phyloP scores from a whole-genome alignment of 345 rosid species.

The Pelargonium nanum region DNA sequence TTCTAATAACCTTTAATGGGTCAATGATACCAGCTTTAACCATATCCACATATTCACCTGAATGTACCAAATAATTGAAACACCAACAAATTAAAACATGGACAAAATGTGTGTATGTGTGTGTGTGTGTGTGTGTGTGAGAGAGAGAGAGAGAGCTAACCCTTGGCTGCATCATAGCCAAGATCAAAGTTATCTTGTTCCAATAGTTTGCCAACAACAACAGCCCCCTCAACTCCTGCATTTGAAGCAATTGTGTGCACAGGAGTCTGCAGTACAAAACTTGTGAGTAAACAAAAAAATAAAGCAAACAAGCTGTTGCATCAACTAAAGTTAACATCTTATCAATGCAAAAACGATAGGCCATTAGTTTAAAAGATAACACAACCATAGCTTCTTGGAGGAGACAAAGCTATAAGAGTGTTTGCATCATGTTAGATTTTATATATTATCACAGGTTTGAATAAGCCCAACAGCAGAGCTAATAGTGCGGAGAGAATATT shows the following conservation, averaged over 20 bases:
- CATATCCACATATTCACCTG: constrained; percentile 96
- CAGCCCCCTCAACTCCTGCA: constrained; percentile 97
- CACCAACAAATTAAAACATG: neutral
- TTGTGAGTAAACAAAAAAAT: neutral
- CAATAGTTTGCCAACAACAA: constrained; percentile 81
- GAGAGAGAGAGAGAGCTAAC: constrained; percentile 20
- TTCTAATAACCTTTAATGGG: constrained; percentile 91
- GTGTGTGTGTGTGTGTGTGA: neutral
- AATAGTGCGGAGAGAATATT: no score
- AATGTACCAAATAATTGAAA: neutral
- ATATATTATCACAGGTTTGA: no score
- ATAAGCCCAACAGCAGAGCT: no score
- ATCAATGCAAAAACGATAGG: no score
- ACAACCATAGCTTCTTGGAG: no score
- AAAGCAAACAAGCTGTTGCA: no score
- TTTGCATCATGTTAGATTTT: no score
- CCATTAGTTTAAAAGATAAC: no score
- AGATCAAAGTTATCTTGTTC: constrained; percentile 79
- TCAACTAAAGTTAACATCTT: no score
- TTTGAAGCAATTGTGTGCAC: constrained; percentile 76
- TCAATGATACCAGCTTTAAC: constrained; percentile 84
- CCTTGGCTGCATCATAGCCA: constrained; percentile 97
- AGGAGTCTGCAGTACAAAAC: constrained; percentile 43
- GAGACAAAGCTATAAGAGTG: no score
- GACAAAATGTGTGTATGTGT: neutral